phyloP scores from a whole-genome alignment of 768 basidiomycete genomes.

The Tulasnella sp. region DNA sequence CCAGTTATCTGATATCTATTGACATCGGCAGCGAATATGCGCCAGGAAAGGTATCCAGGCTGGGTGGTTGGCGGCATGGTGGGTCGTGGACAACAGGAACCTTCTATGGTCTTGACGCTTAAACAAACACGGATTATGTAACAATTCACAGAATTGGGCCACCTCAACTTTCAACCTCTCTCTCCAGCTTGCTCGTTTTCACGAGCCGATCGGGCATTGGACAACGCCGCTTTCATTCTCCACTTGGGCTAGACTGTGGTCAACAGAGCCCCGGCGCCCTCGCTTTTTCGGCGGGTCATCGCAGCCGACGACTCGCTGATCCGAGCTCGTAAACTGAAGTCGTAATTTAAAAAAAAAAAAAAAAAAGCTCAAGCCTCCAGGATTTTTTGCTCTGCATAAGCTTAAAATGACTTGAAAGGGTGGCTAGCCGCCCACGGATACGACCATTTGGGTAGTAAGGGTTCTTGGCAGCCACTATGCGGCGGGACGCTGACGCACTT shows the following conservation, averaged over 20 bases:
- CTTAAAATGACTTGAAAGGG: background rate
- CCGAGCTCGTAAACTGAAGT: background rate
- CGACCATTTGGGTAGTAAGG: background rate
- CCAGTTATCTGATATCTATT: conserved; percentile 13
- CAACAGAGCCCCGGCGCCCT: background rate
- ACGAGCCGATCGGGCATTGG: background rate
- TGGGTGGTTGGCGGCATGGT: conserved; percentile 1
- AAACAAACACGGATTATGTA: background rate
- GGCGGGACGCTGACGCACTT: too few species aligned
- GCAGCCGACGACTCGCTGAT: background rate
- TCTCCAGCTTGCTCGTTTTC: background rate
- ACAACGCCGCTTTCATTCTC: too few species aligned
- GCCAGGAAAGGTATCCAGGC: background rate
- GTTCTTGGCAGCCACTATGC: background rate
- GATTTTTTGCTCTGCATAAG: background rate
- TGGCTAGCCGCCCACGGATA: background rate
- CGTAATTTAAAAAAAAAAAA: background rate
- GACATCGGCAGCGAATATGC: background rate
- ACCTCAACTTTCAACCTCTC: too few species aligned
- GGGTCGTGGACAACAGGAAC: background rate
- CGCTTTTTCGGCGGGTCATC: too few species aligned
- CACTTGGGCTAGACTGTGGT: background rate
- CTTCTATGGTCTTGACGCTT: background rate
- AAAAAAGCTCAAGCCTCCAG: background rate
- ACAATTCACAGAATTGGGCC: background rate